Evolutionary conservation across 208 protist species (phyloP), one percentile per base, ranked within the genome.

Genomic region (Leishmania mexicana): DNA sequence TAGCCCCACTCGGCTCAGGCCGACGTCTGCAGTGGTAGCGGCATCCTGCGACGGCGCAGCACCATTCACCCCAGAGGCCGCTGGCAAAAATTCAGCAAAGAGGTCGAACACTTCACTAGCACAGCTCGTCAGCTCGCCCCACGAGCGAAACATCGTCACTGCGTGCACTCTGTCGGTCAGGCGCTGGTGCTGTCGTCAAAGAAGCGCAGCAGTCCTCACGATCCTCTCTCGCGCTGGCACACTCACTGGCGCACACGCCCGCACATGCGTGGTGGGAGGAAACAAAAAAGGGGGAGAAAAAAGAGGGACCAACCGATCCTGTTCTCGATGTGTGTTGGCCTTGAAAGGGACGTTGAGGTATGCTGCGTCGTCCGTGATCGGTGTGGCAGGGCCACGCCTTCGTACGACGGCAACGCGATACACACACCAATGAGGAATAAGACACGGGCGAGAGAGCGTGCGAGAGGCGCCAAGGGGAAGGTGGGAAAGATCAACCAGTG

Each of bases 81-180:
- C 70, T 21, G 45, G 51, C 28, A 53, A 21, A 74, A 45, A 57
- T 40, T 83, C 81, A 31, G 84, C 84, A n/a, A 87, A 87, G 2
- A 87, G 83, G 7, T 82, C 53, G 78, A 92, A 94, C 10, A 91
- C 89, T 24, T 88, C 79, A n/a, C 28, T 79, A 6, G 89, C 91
- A 60, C 83, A 93, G 15, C 49, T 85, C 7, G 67, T 77, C 42
- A 94, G 75, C 79, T 94, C 87, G 49, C 87, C 87, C 75, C 76
- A 79, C 5, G 91, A 92, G 31, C 89, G 88, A 75, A 88, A 94
- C 90, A 94, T 94, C 10, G n/a, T 31, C 53, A 6, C 47, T 45
- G 28, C 11, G 70, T 53, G 45, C 42, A 6, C 70, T 74, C 15
- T 10, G 70, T 74, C 13, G 45, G 28, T 51, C 70, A 24, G 67